Percentiles rank a stretch among this genome's conserved stretches.
These are phyloP conservation scores for Aspergillus bombycis DNA, from an alignment of 2,329 filamentous ascomycete species.

Conservation along the genomic window DNA sequence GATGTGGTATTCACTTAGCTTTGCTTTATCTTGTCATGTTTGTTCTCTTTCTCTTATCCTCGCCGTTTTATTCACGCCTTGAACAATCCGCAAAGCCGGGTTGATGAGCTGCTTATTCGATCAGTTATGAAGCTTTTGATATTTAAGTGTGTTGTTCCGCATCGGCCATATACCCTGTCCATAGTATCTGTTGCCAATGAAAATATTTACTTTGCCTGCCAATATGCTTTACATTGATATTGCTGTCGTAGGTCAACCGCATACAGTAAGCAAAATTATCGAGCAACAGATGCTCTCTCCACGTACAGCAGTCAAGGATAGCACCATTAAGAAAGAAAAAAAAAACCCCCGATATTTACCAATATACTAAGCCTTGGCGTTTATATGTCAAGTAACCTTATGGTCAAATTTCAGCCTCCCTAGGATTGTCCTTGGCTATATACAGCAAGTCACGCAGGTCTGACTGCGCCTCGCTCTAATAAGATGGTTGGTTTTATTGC, in stretches of 20 bases:
- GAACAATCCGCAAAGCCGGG: neutral
- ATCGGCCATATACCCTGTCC: slow-evolving; percentile 8
- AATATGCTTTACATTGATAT: neutral
- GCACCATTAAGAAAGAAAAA: too few species aligned
- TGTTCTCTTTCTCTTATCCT: neutral
- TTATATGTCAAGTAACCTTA: too few species aligned
- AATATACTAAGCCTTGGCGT: neutral
- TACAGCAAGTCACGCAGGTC: neutral
- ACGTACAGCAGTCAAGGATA: neutral
- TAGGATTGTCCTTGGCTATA: neutral
- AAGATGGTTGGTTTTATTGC: neutral
- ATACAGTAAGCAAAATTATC: neutral
- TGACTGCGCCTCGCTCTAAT: neutral
- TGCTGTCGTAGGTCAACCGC: neutral
- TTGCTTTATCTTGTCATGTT: neutral
- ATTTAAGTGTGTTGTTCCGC: neutral
- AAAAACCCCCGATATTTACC: too few species aligned
- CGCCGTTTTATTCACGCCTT: neutral
- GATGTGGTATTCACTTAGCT: neutral
- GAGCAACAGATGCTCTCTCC: neutral
- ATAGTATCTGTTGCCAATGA: neutral
- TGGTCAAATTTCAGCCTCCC: too few species aligned
- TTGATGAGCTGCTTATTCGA: slow-evolving; percentile 3
- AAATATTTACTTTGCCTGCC: neutral
- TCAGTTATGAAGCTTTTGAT: slow-evolving; percentile 3